Evolutionary conservation across 2,329 filamentous ascomycete genomes (phyloP), one percentile per base, ranked within the genome.

Genomic region (Alternaria arborescens): DNA sequence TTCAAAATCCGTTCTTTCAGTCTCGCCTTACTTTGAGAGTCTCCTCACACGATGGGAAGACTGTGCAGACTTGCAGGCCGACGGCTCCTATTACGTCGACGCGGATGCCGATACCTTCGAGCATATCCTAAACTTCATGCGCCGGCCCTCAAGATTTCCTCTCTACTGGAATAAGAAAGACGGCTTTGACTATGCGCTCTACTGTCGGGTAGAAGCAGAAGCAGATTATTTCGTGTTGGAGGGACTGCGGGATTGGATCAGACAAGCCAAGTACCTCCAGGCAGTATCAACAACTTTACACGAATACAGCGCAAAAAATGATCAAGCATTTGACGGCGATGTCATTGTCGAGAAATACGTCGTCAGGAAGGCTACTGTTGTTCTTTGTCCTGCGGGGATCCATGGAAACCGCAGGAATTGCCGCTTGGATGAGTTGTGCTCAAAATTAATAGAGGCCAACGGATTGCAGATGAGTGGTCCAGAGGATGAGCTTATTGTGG

Each of bases 1-100:
- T 5, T 32, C 30, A 14, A 53, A 47, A 34, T 3, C 26, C n/a
- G 50, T 54, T 8, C 56, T 58, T 14, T 41, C 42, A 26, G 42
- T 36, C 30, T 42, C 50, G 40, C 56, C 42, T 28, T 47, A 34
- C 16, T 54, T 58, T 11, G 26, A 22, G 5, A 36, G 7, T 10
- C 42, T 54, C n/a, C 14, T 58, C 7, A 24, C 12, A 22, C 51
- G 57, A 30, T 58, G 52, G 47, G 44, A 58, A 22, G 41, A 46
- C 11, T 18, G 30, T 24, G 26, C 43, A n/a, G 43, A 50, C 32
- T 46, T 22, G 3, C 54, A 62, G 26, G 16, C 24, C 0, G 57
- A 79, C 32, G 74, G 72, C 1, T 72, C 71, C 0, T 73, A 72
- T 55, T 80, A 78, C 61, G 57, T 81, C 42, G 79, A 81, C 53